Evolutionary conservation across 1,284 basidiomycete genomes (phyloP).

Genomic region (Agaricales sp.): DNA sequence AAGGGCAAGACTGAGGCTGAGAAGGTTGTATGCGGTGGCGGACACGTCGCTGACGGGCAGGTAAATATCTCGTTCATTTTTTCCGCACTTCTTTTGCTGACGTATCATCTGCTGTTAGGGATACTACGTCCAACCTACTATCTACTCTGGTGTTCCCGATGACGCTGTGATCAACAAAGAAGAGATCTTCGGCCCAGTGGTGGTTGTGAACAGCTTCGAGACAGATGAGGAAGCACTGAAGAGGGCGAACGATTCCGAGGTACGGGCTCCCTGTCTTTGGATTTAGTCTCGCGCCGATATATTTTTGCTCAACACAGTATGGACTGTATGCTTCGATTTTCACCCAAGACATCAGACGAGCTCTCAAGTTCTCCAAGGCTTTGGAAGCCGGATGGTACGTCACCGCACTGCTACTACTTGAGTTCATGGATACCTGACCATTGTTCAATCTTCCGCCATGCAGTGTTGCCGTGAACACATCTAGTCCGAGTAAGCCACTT

Average conservation of each 20-base stretch:
- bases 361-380: not conserved
- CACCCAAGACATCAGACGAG: constrained; percentile 4
- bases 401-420: not conserved
- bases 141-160: not conserved
- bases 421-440: not conserved
- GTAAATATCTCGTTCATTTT: not conserved
- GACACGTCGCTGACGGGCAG: constrained; percentile 10
- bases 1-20: constrained; percentile 34
- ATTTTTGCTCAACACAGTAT: not conserved
- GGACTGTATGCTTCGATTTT: constrained; percentile 1
- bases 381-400: constrained; percentile 1
- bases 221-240: not conserved
- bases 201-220: constrained; percentile 2
- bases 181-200: constrained; percentile 1
- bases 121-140: not conserved
- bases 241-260: constrained; percentile 4
- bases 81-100: not conserved
- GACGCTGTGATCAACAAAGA: not conserved
- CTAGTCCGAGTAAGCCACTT: not conserved
- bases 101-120: not conserved
- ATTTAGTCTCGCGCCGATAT: not conserved
- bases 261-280: not conserved
- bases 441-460: not conserved
- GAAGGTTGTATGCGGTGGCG: constrained; percentile 49
- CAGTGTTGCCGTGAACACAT: not conserved